Conservation (phyloP, 2,329 filamentous ascomycete genomes). For the Coniochaeta sp. region DNA sequence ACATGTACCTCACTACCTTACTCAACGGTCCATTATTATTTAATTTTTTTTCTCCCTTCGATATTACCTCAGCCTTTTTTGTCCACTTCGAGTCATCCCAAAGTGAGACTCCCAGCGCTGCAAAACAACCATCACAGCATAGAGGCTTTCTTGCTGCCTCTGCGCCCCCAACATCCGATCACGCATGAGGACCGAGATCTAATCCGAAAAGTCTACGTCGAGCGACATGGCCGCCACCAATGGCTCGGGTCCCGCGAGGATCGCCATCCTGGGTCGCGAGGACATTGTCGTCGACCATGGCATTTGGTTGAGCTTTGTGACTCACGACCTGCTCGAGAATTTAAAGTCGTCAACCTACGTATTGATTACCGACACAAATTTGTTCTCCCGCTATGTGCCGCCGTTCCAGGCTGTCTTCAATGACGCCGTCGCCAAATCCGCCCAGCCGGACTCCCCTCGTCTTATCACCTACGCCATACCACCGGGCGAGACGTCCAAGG, state of each 20-base stretch:
- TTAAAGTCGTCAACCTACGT: constrained; percentile 86
- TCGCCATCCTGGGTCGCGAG: constrained; percentile 81
- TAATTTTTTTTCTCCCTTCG: not conserved
- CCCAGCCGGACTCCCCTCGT: constrained; percentile 41
- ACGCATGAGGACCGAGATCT: not conserved
- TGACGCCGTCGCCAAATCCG: constrained; percentile 23
- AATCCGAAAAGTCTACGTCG: not conserved
- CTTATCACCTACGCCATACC: constrained; percentile 81
- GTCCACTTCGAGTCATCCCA: not conserved
- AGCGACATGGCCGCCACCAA: constrained; percentile 11
- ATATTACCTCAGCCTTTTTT: not conserved
- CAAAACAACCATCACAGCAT: not conserved
- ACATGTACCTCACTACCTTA: no score
- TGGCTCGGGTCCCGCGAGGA: constrained; percentile 41
- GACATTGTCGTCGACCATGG: constrained; percentile 89
- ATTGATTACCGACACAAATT: constrained; percentile 92
- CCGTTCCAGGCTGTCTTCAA: constrained; percentile 63
- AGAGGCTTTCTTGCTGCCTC: not conserved
- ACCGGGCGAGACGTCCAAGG: constrained; percentile 90
- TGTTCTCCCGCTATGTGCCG: constrained; percentile 74
- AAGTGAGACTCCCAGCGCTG: not conserved
- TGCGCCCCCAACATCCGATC: not conserved
- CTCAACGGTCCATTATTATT: not conserved
- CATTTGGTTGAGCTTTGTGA: constrained; percentile 78
- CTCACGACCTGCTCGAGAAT: constrained; percentile 69